A percentile compares a stretch with the other conserved stretches of the same genome.
Evolutionary conservation across 257 asterid species (phyloP).

Genomic region (Solanum piurae): DNA sequence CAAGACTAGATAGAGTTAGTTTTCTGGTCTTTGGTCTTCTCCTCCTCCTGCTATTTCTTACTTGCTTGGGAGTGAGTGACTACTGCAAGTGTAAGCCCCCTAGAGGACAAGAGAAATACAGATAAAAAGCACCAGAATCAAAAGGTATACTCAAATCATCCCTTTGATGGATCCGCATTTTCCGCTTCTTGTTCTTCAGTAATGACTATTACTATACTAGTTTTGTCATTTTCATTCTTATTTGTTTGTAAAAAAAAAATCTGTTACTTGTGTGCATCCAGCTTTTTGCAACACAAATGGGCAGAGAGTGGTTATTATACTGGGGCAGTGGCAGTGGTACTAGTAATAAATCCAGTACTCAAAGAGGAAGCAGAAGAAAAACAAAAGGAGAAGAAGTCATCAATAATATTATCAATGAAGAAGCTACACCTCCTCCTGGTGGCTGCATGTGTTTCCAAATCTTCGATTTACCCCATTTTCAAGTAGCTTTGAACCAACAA

Average conservation of each 20-base stretch:
- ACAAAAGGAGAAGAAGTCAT: not conserved
- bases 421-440: slow-evolving; percentile 10
- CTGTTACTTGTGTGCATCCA: not conserved
- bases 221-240: slow-evolving; percentile 29
- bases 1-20: slow-evolving; percentile 18
- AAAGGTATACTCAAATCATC: not conserved
- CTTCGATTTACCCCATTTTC: slow-evolving; percentile 53
- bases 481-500: slow-evolving; percentile 38
- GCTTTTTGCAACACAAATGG: slow-evolving; percentile 25
- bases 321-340: slow-evolving; percentile 32
- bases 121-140: not conserved
- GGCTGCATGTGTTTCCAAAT: slow-evolving; percentile 88
- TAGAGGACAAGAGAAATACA: not conserved
- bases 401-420: not conserved
- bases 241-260: not conserved
- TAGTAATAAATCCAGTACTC: slow-evolving; percentile 9
- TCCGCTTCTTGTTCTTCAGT: slow-evolving; percentile 6
- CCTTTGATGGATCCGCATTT: slow-evolving; percentile 16
- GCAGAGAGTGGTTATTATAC: slow-evolving; percentile 63
- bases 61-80: slow-evolving; percentile 54
- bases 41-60: not conserved
- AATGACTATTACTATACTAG: not conserved
- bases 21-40: not conserved
- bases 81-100: not conserved
- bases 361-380: slow-evolving; percentile 12